phyloP scores from a whole-genome alignment of 441 rosid genomes.

The Adansonia rubrostipa region DNA sequence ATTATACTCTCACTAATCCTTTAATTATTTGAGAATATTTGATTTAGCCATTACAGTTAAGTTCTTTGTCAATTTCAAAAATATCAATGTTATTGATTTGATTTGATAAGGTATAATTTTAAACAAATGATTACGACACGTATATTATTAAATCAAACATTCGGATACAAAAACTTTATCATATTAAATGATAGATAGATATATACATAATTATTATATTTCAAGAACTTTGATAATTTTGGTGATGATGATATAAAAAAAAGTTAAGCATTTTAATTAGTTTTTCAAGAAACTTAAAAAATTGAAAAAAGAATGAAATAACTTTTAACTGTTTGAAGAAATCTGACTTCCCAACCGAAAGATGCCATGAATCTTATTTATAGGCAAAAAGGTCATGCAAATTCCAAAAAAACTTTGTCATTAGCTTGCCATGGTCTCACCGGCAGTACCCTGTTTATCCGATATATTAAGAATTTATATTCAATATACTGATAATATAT shows the following conservation, averaged over 20 bases:
- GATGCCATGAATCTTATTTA: background rate
- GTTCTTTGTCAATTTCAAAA: background rate
- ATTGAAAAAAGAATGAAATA: background rate
- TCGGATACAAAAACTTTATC: background rate
- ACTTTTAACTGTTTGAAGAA: constrained; percentile 7
- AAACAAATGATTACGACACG: background rate
- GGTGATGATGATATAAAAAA: background rate
- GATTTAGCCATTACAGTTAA: background rate
- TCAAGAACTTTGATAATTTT: background rate
- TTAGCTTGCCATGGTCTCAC: constrained; percentile 20
- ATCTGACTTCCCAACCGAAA: constrained; percentile 24
- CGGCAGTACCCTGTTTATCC: background rate
- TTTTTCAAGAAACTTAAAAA: background rate
- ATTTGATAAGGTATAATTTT: background rate
- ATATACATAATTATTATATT: background rate
- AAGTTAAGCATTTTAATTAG: background rate
- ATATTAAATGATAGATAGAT: background rate
- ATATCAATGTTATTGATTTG: background rate
- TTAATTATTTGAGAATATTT: background rate
- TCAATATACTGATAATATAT: no score
- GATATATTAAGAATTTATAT: no score
- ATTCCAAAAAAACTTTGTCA: constrained; percentile 26
- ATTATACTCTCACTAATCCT: background rate
- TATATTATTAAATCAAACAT: background rate
- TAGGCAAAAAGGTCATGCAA: constrained; percentile 22